Percentiles rank a stretch among this genome's conserved stretches.
phyloP scores from a whole-genome alignment of 75 land plant genomes.

The Pinus albicaulis region DNA sequence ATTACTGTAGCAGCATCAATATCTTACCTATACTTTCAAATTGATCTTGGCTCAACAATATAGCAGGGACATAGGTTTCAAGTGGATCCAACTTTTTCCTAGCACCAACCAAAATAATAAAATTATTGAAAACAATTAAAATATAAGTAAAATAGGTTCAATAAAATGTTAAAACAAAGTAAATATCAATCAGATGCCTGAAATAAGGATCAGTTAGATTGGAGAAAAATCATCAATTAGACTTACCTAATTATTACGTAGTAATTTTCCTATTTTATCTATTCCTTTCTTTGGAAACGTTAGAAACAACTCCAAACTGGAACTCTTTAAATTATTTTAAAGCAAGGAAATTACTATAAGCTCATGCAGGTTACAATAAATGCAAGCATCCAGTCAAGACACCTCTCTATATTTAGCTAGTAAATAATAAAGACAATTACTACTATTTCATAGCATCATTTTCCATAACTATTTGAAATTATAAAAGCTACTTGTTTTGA shows the following conservation, averaged over 20 bases:
- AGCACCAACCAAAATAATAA: constrained; percentile 7
- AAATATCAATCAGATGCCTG: background rate
- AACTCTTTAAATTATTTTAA: too few species aligned
- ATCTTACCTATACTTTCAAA: constrained; percentile 79
- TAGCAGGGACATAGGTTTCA: constrained; percentile 88
- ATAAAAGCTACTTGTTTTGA: too few species aligned
- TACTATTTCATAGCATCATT: too few species aligned
- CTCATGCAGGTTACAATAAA: too few species aligned
- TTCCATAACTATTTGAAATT: too few species aligned
- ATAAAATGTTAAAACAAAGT: background rate
- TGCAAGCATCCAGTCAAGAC: too few species aligned
- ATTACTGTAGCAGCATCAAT: too few species aligned
- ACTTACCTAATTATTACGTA: background rate
- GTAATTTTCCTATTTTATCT: background rate
- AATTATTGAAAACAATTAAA: background rate
- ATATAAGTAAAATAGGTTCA: background rate
- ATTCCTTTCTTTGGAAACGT: background rate
- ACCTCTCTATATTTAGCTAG: too few species aligned
- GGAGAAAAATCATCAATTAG: background rate
- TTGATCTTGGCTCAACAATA: constrained; percentile 76
- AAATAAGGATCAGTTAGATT: background rate
- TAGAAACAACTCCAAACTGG: background rate
- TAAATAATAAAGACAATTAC: too few species aligned
- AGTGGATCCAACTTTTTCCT: constrained; percentile 99
- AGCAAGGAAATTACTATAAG: too few species aligned